Base-by-base conservation (phyloP, 179 eudicot genomes). In the Pouteria campechiana region DNA sequence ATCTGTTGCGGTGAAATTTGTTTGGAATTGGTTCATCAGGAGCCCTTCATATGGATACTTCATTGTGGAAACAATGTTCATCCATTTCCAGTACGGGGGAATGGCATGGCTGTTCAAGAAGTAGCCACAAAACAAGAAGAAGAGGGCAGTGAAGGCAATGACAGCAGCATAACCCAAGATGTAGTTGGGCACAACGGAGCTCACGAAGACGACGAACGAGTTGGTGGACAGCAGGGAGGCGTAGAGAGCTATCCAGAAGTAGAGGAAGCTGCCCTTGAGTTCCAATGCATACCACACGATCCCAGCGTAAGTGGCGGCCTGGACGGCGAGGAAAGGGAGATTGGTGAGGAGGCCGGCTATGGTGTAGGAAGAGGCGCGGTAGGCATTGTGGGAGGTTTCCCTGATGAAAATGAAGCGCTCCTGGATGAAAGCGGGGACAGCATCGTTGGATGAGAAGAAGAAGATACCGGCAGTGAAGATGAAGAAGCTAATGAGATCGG, bases 381-480 rank as follows among this genome's bases (percentile, higher is more conserved):
- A 68, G 11, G 79, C 74, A 27, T 68, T 73, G 39, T 73, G 79
- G 7, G 74, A 68, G 11, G 63, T 68, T 32, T 73, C 63, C 0
- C 69, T 62, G 13, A 68, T 43, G 17, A 68, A 73, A 18, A 73
- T 64, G 56, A 60, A 68, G 13, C 71, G 65, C 25, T 68, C 74
- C 43, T 73, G 74, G 45, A 68, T 73, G 38, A 73, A 73, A 16
- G 74, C 75, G 0, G 74, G 79, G 46, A 64, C 64, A 15, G 79
- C 75, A 25, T 73, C 75, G 17, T 73, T 73, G n/a, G 74, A 73
- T 11, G 74, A 73, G 59, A 60, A 73, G 71, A 68, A 73, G 42
- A 68, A 68, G 41, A 68, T 58, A 25, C 79, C 64, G 13, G 68
- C 72, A 2, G 74, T 73, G 68, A 73, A 73, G 42, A 68, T 73